Evolutionary conservation across 805 yeast genomes (phyloP).

Genomic region (Blastobotrys terrestris): DNA sequence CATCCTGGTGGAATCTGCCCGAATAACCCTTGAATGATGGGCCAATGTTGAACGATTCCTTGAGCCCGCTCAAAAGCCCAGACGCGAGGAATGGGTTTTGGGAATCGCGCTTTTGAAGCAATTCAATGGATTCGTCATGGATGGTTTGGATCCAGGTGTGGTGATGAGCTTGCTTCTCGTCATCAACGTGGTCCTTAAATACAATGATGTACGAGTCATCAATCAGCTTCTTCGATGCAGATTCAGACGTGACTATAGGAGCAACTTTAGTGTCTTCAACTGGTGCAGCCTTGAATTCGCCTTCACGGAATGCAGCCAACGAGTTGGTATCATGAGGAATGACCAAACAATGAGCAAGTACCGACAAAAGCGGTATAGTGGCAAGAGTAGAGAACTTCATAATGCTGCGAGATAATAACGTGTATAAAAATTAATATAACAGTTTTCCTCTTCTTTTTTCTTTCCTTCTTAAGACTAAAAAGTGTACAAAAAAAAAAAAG

Average conservation of each 20-base stretch:
- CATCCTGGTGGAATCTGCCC: conserved; percentile 72
- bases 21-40: conserved; percentile 68
- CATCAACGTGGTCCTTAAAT: conserved; percentile 58
- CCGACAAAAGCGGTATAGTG: conserved; percentile 26
- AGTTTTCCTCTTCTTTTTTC: background rate
- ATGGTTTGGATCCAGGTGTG: conserved; percentile 52
- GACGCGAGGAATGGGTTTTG: conserved; percentile 25
- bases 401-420: conserved; percentile 1
- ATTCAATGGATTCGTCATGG: conserved; percentile 23
- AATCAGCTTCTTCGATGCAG: conserved; percentile 30
- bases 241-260: conserved; percentile 43
- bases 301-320: conserved; percentile 32
- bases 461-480: background rate
- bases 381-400: conserved; percentile 21
- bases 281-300: conserved; percentile 18
- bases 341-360: conserved; percentile 48
- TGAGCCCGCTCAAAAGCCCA: conserved; percentile 22
- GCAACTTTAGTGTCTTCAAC: conserved; percentile 28
- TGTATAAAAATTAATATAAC: background rate
- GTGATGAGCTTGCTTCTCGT: conserved; percentile 57
- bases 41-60: conserved; percentile 42
- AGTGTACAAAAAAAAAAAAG: background rate
- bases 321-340: conserved; percentile 49
- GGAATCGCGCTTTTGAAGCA: conserved; percentile 35
- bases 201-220: conserved; percentile 63